phyloP scores from a whole-genome alignment of 106 monocot species.

The Dioscorea alata region DNA sequence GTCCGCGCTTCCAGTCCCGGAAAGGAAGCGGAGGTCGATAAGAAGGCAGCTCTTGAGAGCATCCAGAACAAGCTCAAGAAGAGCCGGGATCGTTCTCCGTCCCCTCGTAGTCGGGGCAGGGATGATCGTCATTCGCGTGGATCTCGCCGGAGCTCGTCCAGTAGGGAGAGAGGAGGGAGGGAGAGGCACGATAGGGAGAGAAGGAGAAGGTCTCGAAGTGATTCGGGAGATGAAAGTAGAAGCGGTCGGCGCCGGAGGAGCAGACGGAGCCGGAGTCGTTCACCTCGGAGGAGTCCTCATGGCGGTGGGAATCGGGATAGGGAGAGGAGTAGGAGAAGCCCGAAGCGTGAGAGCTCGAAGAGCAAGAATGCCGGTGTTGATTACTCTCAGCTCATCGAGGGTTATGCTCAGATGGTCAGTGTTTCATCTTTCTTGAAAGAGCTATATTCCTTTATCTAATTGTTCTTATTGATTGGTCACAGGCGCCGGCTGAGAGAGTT shows the following conservation, averaged over 20 bases:
- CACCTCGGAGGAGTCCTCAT: constrained; percentile 9
- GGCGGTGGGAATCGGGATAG: constrained; percentile 5
- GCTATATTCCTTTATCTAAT: no score
- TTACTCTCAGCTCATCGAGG: constrained; percentile 58
- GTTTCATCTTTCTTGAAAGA: no score
- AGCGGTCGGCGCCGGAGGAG: not conserved
- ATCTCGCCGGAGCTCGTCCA: not conserved
- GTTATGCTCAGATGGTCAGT: constrained; percentile 65
- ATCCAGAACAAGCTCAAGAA: constrained; percentile 54
- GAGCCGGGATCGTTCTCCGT: constrained; percentile 3
- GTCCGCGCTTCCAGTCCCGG: constrained; percentile 50
- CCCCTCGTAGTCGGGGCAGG: not conserved
- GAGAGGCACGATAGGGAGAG: constrained; percentile 3
- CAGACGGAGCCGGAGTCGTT: constrained; percentile 8
- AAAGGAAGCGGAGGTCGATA: not conserved
- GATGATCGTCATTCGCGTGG: not conserved
- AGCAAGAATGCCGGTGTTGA: constrained; percentile 21
- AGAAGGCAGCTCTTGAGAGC: constrained; percentile 19
- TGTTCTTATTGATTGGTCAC: no score
- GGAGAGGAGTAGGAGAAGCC: constrained; percentile 3
- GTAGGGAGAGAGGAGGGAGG: not conserved
- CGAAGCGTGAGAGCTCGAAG: not conserved
- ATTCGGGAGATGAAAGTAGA: constrained; percentile 6
- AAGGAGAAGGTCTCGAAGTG: constrained; percentile 8
- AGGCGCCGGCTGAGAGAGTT: constrained; percentile 84